Conservation (phyloP, 2,329 filamentous ascomycete species). For the Didymella pinodella region DNA sequence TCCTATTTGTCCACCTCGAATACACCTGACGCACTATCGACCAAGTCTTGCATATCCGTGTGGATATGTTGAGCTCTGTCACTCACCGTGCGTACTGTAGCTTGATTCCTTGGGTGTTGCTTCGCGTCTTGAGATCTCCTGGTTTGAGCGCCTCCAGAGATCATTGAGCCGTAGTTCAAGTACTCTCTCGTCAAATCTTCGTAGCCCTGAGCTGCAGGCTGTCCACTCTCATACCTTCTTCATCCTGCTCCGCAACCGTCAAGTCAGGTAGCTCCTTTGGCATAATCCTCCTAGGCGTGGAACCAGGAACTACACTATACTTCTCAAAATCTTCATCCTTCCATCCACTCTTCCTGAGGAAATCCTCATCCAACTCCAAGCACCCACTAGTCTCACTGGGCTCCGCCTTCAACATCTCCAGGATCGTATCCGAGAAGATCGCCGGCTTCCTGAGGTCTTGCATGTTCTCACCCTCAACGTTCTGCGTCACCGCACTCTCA, state of each 20-base stretch:
- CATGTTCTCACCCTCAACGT: slow-evolving; percentile 55
- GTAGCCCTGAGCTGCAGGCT: slow-evolving; percentile 57
- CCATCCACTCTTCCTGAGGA: slow-evolving; percentile 68
- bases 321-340: slow-evolving; percentile 72
- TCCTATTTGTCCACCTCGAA: too few relatives aligned
- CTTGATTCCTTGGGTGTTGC: too few relatives aligned
- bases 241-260: slow-evolving; percentile 77
- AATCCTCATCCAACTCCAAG: slow-evolving; percentile 81
- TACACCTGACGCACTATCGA: too few relatives aligned
- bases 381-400: slow-evolving; percentile 71
- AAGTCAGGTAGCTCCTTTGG: slow-evolving; percentile 73
- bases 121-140: too few relatives aligned
- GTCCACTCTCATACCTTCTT: slow-evolving; percentile 77
- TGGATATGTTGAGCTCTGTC: too few relatives aligned
- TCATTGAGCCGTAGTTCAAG: too few relatives aligned
- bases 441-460: slow-evolving; percentile 70
- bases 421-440: slow-evolving; percentile 81
- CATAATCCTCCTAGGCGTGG: slow-evolving; percentile 77
- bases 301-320: slow-evolving; percentile 73
- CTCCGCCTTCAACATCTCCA: slow-evolving; percentile 72
- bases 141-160: too few relatives aligned
- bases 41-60: too few relatives aligned
- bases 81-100: too few relatives aligned
- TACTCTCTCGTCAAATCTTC: slow-evolving; percentile 17
- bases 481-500: slow-evolving; percentile 75